Evolutionary conservation across 345 rosid species (phyloP), one percentile per base, ranked within the genome.

Genomic region (Melastoma malabathricum): DNA sequence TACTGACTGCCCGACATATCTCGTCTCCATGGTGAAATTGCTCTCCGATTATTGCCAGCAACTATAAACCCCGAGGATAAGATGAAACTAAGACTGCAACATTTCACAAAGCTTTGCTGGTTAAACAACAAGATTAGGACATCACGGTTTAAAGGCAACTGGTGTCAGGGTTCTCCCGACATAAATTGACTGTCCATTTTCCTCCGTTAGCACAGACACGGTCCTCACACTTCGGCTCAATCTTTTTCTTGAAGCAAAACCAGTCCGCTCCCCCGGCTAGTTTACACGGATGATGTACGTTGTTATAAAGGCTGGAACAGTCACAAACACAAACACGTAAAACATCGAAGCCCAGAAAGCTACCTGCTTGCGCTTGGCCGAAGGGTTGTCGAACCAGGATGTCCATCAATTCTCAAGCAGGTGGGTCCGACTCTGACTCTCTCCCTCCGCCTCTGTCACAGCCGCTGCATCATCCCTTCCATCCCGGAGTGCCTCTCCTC

Each of bases 141-240:
- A 29, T 8, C 18, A 64, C 95, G 46, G 97, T 84, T 64, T 82
- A 70, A 59, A 92, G 67, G 94, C 98, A 92, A 64, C 16, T 43
- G 7, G 69, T 73, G 63, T 92, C 98, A 44, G 90, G 79, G 64
- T 82, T 84, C 31, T 65, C 83, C 64, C 49, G 77, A 0, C 13
- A 3, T 51, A 67, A 66, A 34, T 56, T 67, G 59, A 82, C 65
- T 43, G 90, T 82, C 98, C 98, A 92, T 68, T 78, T 92, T 48
- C 98, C 97, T 48, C 98, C 98, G 29, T 87, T 80, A 18, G 90
- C 84, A 66, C 97, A 92, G 19, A 87, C 75, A 45, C 97, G 98
- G 61, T 87, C 96, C 73, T 92, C 97, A 97, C 97, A 88, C 54
- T 88, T 92, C 14, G 98, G 97, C 58, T 92, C 88, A 15, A 88